These are phyloP conservation scores for Schrenkiella parvula DNA, from an alignment of 345 rosid genomes.

Conservation along the genomic window DNA sequence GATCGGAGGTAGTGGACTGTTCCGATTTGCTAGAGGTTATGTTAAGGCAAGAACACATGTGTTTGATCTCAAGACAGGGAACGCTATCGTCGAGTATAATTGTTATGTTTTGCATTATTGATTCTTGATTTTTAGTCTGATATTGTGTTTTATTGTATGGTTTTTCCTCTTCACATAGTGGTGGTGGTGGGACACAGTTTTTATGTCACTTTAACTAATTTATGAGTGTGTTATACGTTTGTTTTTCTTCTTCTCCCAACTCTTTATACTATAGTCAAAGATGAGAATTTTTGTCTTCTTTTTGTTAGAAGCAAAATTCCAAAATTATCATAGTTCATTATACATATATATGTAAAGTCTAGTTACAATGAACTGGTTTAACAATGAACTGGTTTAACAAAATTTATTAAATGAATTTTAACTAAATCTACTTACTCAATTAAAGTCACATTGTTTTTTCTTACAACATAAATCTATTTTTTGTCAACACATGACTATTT, in stretches of 20 bases:
- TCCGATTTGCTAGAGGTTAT: constrained; percentile 74
- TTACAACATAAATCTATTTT: too few relatives aligned
- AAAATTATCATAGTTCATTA: too few relatives aligned
- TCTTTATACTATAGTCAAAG: not conserved
- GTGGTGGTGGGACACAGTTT: constrained; percentile 3
- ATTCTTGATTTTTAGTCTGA: not conserved
- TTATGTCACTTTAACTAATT: not conserved
- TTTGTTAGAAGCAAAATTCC: too few relatives aligned
- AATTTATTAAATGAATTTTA: too few relatives aligned
- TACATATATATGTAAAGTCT: too few relatives aligned
- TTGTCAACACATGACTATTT: too few relatives aligned
- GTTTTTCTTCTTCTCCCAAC: not conserved
- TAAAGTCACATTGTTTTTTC: too few relatives aligned
- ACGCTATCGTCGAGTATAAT: constrained; percentile 50
- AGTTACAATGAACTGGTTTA: too few relatives aligned
- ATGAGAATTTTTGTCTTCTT: too few relatives aligned
- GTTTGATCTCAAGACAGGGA: constrained; percentile 33
- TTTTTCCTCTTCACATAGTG: not conserved
- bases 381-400: too few relatives aligned
- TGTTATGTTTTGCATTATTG: constrained; percentile 51
- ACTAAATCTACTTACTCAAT: too few relatives aligned
- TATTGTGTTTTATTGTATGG: not conserved
- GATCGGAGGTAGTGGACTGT: constrained; percentile 66
- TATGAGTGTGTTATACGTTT: not conserved
- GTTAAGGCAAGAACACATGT: constrained; percentile 48